These are phyloP conservation scores for Pelargonium nanum DNA, from an alignment of 345 rosid genomes.

Conservation along the genomic window DNA sequence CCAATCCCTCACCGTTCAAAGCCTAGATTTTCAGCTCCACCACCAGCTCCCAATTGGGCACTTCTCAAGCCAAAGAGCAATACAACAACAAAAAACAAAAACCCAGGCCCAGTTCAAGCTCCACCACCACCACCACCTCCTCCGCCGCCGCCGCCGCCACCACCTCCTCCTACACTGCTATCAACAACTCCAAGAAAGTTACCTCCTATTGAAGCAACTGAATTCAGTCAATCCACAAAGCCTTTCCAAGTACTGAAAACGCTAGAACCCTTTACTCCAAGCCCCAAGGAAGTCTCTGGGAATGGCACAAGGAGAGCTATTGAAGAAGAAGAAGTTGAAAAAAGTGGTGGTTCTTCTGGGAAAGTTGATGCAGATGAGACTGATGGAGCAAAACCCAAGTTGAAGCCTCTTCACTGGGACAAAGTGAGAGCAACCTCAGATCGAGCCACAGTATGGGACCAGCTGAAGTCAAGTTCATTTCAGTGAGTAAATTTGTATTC, in stretches of 20 bases:
- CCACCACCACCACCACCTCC: constrained; percentile 50
- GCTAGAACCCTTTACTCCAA: constrained; percentile 31
- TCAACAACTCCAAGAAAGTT: constrained; percentile 25
- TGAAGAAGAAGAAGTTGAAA: constrained; percentile 33
- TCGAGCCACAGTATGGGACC: constrained; percentile 99
- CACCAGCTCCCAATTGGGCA: constrained; percentile 85
- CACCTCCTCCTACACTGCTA: constrained; percentile 8
- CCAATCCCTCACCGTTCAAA: constrained; percentile 26
- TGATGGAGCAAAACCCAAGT: constrained; percentile 63
- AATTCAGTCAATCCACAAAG: constrained; percentile 18
- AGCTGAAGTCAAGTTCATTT: constrained; percentile 87
- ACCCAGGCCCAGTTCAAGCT: constrained; percentile 20
- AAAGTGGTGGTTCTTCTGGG: constrained; percentile 33
- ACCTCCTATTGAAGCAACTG: constrained; percentile 23
- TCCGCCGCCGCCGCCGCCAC: constrained; percentile 32
- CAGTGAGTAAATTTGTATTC: constrained; percentile 50
- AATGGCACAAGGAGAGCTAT: constrained; percentile 16
- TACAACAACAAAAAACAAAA: constrained; percentile 24
- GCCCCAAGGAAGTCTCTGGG: constrained; percentile 26
- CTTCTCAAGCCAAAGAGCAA: constrained; percentile 54
- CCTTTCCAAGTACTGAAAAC: constrained; percentile 21
- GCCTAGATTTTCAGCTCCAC: constrained; percentile 65
- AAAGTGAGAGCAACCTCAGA: constrained; percentile 94
- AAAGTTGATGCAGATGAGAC: constrained; percentile 51
- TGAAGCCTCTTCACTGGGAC: constrained; percentile 97